Conservation (phyloP, 1,284 basidiomycete genomes). For the Pseudozyma thailandica region DNA sequence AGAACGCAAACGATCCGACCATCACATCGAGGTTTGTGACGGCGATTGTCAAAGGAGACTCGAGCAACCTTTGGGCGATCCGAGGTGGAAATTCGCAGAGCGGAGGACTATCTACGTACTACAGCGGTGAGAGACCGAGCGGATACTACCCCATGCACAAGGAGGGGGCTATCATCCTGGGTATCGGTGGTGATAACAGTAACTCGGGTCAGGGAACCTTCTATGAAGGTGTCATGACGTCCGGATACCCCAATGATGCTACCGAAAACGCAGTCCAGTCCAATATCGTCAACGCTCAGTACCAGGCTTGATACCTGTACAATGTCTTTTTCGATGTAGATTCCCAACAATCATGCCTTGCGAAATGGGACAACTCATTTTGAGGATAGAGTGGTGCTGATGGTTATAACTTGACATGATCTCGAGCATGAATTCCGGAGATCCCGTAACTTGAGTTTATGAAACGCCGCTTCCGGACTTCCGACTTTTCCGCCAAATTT, state of each 20-base stretch:
- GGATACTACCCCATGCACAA: slow-evolving; percentile 40
- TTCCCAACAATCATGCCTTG: too few species aligned
- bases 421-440: too few species aligned
- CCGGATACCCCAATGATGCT: slow-evolving; percentile 18
- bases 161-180: slow-evolving; percentile 34
- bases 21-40: slow-evolving; percentile 22
- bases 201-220: slow-evolving; percentile 28
- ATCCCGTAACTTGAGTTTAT: too few species aligned
- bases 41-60: slow-evolving; percentile 30
- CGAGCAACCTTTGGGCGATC: slow-evolving; percentile 27
- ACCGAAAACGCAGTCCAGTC: slow-evolving; percentile 30
- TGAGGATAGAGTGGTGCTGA: too few species aligned
- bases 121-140: slow-evolving; percentile 19
- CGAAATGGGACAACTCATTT: too few species aligned
- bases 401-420: too few species aligned
- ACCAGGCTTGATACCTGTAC: too few species aligned
- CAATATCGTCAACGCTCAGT: slow-evolving; percentile 29
- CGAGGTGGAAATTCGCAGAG: slow-evolving; percentile 22
- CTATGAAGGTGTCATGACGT: slow-evolving; percentile 34
- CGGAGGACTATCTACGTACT: slow-evolving; percentile 13
- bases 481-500: too few species aligned
- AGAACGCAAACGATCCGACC: slow-evolving; percentile 14
- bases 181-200: slow-evolving; percentile 39
- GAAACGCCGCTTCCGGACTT: too few species aligned
- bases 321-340: too few species aligned